Evolutionary conservation across 176 grass and related monocot genomes (phyloP).

Genomic region (Phoenix roebelenii): DNA sequence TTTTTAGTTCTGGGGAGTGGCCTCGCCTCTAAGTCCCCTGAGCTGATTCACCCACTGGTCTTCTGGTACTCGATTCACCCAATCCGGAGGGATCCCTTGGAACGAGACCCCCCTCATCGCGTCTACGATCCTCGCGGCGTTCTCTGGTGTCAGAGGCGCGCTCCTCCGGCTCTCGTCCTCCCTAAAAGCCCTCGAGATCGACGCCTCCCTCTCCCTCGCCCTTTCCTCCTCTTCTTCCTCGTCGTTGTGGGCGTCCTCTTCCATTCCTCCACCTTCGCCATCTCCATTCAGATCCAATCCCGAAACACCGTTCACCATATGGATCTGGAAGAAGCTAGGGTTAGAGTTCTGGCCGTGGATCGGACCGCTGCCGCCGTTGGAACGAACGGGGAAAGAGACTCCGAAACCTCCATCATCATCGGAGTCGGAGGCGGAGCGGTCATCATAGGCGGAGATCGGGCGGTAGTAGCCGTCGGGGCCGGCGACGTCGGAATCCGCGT

Average conservation of each 20-base stretch:
- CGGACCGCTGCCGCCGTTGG: background rate
- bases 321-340: conserved; percentile 21
- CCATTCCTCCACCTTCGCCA: conserved; percentile 4
- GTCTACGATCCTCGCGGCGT: conserved; percentile 45
- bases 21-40: conserved; percentile 22
- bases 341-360: background rate
- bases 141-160: conserved; percentile 40
- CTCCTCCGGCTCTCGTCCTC: conserved; percentile 46
- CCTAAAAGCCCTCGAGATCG: conserved; percentile 24
- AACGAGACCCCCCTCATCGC: conserved; percentile 62
- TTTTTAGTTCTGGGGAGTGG: too few species aligned
- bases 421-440: background rate
- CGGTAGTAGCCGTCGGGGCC: conserved; percentile 8
- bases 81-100: conserved; percentile 45
- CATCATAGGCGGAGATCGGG: conserved; percentile 7
- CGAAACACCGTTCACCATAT: conserved; percentile 12
- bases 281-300: conserved; percentile 15
- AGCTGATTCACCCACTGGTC: conserved; percentile 58
- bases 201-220: conserved; percentile 17
- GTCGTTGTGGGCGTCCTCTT: conserved; percentile 1
- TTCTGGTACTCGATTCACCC: conserved; percentile 41
- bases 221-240: conserved; percentile 17
- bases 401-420: background rate
- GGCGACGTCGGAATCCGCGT: conserved; percentile 20
- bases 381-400: background rate